phyloP scores from a whole-genome alignment of 805 yeast species.

The Yamadazyma ubonensis region DNA sequence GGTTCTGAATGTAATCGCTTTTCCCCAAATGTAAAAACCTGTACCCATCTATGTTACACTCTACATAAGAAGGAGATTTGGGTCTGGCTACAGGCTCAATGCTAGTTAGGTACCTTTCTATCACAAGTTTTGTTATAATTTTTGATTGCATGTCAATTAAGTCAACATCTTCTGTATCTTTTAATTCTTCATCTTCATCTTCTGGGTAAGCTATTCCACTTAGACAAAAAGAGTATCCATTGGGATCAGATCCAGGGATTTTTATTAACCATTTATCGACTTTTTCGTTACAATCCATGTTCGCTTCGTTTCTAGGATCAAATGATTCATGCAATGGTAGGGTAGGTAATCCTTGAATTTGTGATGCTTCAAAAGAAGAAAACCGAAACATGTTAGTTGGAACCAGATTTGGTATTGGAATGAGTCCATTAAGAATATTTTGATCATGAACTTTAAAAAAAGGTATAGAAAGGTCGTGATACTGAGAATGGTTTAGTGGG shows the following conservation, averaged over 20 bases:
- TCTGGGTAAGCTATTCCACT: conserved; percentile 39
- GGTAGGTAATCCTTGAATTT: conserved; percentile 1
- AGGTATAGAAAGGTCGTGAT: background rate
- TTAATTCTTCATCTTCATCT: conserved; percentile 13
- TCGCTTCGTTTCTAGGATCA: conserved; percentile 60
- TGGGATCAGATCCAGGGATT: conserved; percentile 44
- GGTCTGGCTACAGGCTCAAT: conserved; percentile 17
- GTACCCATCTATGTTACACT: too few relatives aligned
- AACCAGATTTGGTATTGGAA: too few relatives aligned
- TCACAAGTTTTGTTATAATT: conserved; percentile 47
- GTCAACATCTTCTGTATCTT: conserved; percentile 17
- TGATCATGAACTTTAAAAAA: background rate
- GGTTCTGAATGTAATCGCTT: background rate
- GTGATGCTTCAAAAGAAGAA: background rate
- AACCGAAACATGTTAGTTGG: too few relatives aligned
- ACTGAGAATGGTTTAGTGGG: too few relatives aligned
- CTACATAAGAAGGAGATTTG: background rate
- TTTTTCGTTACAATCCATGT: conserved; percentile 67
- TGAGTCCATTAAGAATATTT: background rate
- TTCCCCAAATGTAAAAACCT: too few relatives aligned
- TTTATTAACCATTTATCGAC: conserved; percentile 61
- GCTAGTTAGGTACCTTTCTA: conserved; percentile 37
- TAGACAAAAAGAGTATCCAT: conserved; percentile 34
- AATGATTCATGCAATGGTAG: conserved; percentile 19
- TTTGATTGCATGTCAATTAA: conserved; percentile 54